phyloP scores from a whole-genome alignment of 2,329 filamentous ascomycete species.

The Penicillium sp. region DNA sequence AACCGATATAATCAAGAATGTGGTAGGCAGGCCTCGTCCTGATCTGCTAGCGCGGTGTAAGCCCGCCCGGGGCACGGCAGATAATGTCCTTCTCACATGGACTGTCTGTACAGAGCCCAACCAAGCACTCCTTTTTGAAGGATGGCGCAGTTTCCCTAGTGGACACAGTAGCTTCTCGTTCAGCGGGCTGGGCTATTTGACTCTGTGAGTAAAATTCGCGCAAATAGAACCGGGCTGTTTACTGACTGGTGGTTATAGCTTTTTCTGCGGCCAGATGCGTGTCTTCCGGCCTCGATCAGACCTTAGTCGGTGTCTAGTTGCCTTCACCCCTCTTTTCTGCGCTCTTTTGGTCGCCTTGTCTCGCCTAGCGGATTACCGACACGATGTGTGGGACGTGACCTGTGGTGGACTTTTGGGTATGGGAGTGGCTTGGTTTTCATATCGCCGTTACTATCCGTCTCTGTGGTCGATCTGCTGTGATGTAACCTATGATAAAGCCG shows the following conservation, averaged over 20 bases:
- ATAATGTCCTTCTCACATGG: conserved; percentile 53
- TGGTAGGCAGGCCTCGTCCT: conserved; percentile 78
- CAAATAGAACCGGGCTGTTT: neutral
- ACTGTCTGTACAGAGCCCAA: conserved; percentile 51
- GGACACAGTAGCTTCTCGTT: conserved; percentile 65
- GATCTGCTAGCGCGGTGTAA: conserved; percentile 88
- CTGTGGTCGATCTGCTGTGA: conserved; percentile 53
- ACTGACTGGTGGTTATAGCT: conserved; percentile 29
- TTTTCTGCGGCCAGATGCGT: conserved; percentile 57
- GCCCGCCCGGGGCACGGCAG: conserved; percentile 61
- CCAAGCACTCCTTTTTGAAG: conserved; percentile 61
- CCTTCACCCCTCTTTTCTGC: conserved; percentile 56
- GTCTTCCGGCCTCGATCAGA: conserved; percentile 60
- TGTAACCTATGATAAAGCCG: conserved; percentile 47
- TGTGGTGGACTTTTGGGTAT: conserved; percentile 57
- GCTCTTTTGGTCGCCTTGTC: conserved; percentile 62
- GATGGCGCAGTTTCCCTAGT: conserved; percentile 65
- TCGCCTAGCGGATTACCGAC: conserved; percentile 63
- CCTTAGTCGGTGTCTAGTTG: conserved; percentile 55
- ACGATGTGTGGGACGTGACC: conserved; percentile 64
- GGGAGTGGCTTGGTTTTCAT: conserved; percentile 57
- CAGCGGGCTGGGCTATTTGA: conserved; percentile 60
- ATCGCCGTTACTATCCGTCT: conserved; percentile 61
- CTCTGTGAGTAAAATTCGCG: conserved; percentile 36
- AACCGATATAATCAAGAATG: conserved; percentile 89